Base-by-base conservation (phyloP, 257 asterid species). In the Solanum piurae region DNA sequence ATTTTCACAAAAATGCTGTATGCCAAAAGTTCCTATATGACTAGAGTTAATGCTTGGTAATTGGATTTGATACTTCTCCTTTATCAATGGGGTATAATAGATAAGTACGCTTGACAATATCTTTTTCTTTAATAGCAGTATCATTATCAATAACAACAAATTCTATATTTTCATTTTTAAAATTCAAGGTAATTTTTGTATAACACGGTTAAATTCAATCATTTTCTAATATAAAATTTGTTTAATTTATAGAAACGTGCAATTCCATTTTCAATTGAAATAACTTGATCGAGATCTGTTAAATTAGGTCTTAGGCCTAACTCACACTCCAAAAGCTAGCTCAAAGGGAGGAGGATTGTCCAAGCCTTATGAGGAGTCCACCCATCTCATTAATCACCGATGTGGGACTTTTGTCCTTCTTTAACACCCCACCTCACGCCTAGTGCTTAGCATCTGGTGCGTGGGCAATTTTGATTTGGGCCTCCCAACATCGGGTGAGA, bases 381-480 rank as follows among this genome's bases (percentile, higher is more conserved):
- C 20, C 21, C 58, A 49, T 49, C 58, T 49, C 7, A 49, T 49
- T 0, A 49, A 46, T 21, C 58, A 13, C 0, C 0, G 13, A 49
- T 0, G 7, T 0, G 58, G 0, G 0, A 49, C 3, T 49, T 49
- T 49, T 49, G 58, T 49, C 58, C 13, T 49, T 49, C 58, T 49
- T 49, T 3, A 13, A 49, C 0, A 0, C 2, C 55, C 0, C 18
- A 46, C 6, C 7, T 46, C 58, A 49, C 21, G 7, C 21, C 21
- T 0, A 0, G 7, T 49, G 58, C 0, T 13, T 13, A 49, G 1
- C 58, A 49, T 49, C 21, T 13, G 0, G 58, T 14, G 58, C 58
- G 0, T 13, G 20, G 0, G 13, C 20, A 46, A 46, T 13, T 46
- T 46, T 46, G 0, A 46, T 46, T 46, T 46, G 58, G 58, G 21